Percentiles rank a stretch among this genome's conserved stretches.
These are phyloP conservation scores for Penicillium longicatenatum DNA, from an alignment of 495 filamentous ascomycete genomes.

Conservation along the genomic window DNA sequence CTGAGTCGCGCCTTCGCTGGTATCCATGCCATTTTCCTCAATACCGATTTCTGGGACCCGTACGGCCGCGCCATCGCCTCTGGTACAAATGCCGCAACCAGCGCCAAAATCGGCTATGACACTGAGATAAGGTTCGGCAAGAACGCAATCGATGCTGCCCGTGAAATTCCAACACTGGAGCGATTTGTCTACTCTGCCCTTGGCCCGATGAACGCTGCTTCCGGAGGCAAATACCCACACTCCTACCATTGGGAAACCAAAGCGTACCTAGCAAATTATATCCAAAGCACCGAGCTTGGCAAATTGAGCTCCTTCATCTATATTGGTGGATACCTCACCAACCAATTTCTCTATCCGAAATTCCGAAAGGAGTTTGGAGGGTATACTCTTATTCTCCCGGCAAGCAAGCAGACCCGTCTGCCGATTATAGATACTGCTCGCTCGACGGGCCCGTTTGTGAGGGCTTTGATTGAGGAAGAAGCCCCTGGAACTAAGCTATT, in stretches of 20 bases:
- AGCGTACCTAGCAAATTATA: constrained; percentile 39
- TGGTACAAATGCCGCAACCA: constrained; percentile 19
- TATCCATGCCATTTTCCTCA: constrained; percentile 52
- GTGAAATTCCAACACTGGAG: constrained; percentile 45
- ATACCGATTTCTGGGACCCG: constrained; percentile 53
- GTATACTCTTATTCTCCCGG: constrained; percentile 31
- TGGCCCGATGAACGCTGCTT: constrained; percentile 31
- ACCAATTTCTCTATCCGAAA: constrained; percentile 36
- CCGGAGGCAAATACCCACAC: constrained; percentile 38
- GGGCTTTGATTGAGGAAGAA: constrained; percentile 44
- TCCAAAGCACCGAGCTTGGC: constrained; percentile 29
- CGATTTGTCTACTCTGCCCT: constrained; percentile 48
- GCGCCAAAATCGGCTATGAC: constrained; percentile 47
- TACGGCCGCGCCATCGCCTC: constrained; percentile 20
- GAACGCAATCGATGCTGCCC: constrained; percentile 51
- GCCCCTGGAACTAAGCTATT: constrained; percentile 38
- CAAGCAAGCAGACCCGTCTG: constrained; percentile 25
- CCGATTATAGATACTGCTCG: constrained; percentile 41
- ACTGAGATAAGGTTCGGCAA: constrained; percentile 49
- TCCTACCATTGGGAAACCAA: constrained; percentile 45
- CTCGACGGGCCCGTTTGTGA: constrained; percentile 44
- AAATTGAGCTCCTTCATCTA: constrained; percentile 36
- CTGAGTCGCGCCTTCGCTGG: constrained; percentile 48
- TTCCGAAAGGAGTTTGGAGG: constrained; percentile 22
- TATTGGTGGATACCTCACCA: constrained; percentile 34